Percentiles rank a stretch among this genome's conserved stretches.
Evolutionary conservation across 805 yeast species (phyloP).

Genomic region (Metschnikowia orientalis): DNA sequence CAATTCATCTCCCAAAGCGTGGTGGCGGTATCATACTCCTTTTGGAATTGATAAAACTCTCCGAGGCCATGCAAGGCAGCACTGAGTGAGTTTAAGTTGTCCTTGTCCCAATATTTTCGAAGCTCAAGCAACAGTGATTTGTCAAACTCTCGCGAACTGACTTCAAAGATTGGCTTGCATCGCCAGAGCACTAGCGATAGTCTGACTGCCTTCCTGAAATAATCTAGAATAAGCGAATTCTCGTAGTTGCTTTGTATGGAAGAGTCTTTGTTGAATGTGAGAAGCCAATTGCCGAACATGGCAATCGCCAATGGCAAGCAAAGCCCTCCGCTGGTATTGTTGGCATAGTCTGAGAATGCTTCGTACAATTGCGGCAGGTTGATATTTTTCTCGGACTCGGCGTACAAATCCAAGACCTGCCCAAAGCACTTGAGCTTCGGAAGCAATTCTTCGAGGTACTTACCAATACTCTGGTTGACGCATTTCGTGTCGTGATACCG

Average conservation of each 20-base stretch:
- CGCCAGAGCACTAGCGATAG: constrained; percentile 17
- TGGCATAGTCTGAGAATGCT: constrained; percentile 16
- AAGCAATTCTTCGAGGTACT: constrained; percentile 7
- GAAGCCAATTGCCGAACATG: constrained; percentile 25
- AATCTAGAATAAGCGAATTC: constrained; percentile 19
- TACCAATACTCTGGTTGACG: constrained; percentile 1
- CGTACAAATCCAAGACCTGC: constrained; percentile 18
- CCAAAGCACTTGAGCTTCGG: constrained; percentile 12
- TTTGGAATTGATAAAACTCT: constrained; percentile 19
- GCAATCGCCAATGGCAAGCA: constrained; percentile 23
- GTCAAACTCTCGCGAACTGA: neutral
- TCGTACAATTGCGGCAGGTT: constrained; percentile 18
- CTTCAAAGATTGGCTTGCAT: constrained; percentile 11
- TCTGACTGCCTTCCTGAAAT: constrained; percentile 21
- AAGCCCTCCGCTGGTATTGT: constrained; percentile 12
- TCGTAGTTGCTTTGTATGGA: constrained; percentile 18
- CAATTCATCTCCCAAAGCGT: constrained; percentile 22
- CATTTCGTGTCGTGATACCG: constrained; percentile 9
- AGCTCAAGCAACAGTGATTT: constrained; percentile 5
- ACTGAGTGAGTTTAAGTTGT: constrained; percentile 18
- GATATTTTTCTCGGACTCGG: constrained; percentile 13
- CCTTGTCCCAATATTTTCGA: constrained; percentile 15
- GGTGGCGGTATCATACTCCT: constrained; percentile 17
- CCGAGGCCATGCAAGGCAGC: constrained; percentile 19
- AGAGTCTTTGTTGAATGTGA: constrained; percentile 17